Conservation (phyloP, 2,329 filamentous ascomycete species). For the Cryphonectria carpinicola region DNA sequence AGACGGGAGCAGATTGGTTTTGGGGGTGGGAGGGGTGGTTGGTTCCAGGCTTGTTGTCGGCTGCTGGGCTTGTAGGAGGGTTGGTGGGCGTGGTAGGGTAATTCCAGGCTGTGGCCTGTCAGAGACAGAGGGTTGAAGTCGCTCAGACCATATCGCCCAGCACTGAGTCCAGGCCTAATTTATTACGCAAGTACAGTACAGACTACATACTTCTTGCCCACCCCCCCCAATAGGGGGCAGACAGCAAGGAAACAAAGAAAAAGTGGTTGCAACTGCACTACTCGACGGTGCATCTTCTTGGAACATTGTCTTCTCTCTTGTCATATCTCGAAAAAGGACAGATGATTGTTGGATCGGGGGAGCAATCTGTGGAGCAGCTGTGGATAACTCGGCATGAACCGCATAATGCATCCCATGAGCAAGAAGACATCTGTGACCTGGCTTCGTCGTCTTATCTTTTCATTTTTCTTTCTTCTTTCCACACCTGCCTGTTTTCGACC, state of each 20-base stretch:
- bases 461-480: background rate
- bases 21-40: background rate
- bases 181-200: background rate
- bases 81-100: background rate
- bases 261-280: background rate
- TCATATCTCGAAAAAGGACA: background rate
- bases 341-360: background rate
- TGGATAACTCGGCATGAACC: constrained; percentile 1
- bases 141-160: background rate
- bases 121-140: background rate
- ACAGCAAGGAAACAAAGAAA: background rate
- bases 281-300: background rate
- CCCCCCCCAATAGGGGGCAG: too few species aligned
- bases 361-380: background rate
- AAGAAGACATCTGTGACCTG: background rate
- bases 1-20: constrained; percentile 1
- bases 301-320: background rate
- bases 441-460: background rate
- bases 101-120: background rate
- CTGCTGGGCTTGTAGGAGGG: background rate
- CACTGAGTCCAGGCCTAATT: background rate
- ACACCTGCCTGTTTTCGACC: background rate
- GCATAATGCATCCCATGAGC: background rate
- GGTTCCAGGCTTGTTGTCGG: background rate
- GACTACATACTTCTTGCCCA: background rate